Evolutionary conservation across 2,329 filamentous ascomycete genomes (phyloP), one percentile per base, ranked within the genome.

Genomic region (Acrodontium crateriforme): DNA sequence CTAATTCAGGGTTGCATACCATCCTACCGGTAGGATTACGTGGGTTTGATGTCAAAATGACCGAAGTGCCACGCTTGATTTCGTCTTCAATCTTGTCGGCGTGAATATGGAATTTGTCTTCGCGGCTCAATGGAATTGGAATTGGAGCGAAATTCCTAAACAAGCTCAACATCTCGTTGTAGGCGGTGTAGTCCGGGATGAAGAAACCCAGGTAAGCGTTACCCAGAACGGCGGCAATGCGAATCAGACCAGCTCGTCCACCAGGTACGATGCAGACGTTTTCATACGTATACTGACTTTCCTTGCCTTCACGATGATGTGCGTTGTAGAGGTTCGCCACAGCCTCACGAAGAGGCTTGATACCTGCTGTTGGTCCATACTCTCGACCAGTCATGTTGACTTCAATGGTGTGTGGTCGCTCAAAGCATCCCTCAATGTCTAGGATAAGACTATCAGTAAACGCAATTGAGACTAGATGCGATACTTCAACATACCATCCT

Each of bases 251-350:
- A 18, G 87, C 87, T 45, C 87, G 74, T 20, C 87, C 87, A 54
- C 85, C 85, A 24, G 87, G 87, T 3, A 95, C 87, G 52, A 95
- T 92, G 53, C 81, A 85, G 11, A 94, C 87, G 54, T 95, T 95
- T 64, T 95, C 87, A 79, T 82, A 94, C 5, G 81, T 91, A 55
- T 95, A 95, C 59, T 91, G 68, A 56, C 78, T 87, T 8, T 74
- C 67, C 62, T 89, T 91, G 49, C 79, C 83, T 59, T 87, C 62
- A 39, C 87, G 75, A 49, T 94, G 87, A 55, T 87, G 80, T 54
- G 78, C 78, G 49, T 95, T 95, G 69, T 95, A 95, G 37, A 95
- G 69, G 34, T 75, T 74, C 32, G 87, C 87, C 24, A 95, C 84
- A 11, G 87, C 87, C 49, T 83, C 79, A 43, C 87, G 70, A 40